Evolutionary conservation across 2,329 filamentous ascomycete species (phyloP).

Genomic region (Xylariaceae sp.): DNA sequence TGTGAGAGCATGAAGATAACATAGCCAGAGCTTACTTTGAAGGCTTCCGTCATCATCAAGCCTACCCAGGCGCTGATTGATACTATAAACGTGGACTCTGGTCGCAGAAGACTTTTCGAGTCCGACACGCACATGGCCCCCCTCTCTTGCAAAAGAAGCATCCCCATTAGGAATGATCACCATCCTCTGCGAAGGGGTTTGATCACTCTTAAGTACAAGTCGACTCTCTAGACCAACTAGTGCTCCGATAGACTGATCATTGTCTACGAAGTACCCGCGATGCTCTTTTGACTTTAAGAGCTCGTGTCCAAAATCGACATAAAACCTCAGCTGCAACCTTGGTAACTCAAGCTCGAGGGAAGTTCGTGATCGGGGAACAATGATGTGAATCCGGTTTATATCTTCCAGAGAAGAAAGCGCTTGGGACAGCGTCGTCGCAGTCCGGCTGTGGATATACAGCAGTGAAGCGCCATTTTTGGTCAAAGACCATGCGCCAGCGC

Average conservation of each 20-base stretch:
- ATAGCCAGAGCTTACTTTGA: conserved; percentile 46
- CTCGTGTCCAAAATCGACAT: conserved; percentile 20
- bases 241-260: conserved; percentile 39
- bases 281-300: conserved; percentile 44
- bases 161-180: conserved; percentile 17
- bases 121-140: conserved; percentile 6
- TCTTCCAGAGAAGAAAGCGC: conserved; percentile 35
- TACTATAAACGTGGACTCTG: conserved; percentile 29
- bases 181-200: conserved; percentile 5
- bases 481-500: conserved; percentile 18
- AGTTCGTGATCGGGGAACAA: conserved; percentile 2
- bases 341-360: conserved; percentile 33
- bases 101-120: conserved; percentile 3
- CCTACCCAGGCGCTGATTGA: conserved; percentile 46
- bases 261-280: conserved; percentile 44
- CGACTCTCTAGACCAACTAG: conserved; percentile 46
- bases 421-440: conserved; percentile 25
- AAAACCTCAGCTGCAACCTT: conserved; percentile 44
- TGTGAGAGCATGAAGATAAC: conserved; percentile 51
- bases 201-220: conserved; percentile 38
- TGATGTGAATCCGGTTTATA: conserved; percentile 29
- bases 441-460: conserved; percentile 31
- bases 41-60: conserved; percentile 47
- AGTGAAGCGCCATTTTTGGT: conserved; percentile 16
- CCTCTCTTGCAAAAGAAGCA: neutral